Conservation (phyloP, 306 rosid genomes). For the Betula pendula region DNA sequence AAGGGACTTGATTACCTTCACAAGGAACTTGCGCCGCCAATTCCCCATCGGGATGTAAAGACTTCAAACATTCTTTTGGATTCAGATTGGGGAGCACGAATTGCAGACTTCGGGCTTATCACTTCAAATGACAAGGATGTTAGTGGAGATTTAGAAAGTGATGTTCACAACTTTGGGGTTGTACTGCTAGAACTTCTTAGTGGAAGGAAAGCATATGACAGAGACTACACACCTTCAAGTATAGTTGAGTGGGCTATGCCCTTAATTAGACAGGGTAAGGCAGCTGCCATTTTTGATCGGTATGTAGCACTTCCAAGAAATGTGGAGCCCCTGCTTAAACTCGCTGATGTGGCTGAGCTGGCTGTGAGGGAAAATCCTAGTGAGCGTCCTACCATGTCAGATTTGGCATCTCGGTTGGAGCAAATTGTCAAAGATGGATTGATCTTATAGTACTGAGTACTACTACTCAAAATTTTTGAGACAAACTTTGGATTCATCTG, state of each 20-base stretch:
- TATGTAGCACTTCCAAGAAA: conserved; percentile 66
- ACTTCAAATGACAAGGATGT: conserved; percentile 55
- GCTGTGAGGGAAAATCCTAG: conserved; percentile 56
- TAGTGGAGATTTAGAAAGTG: conserved; percentile 47
- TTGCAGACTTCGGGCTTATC: conserved; percentile 76
- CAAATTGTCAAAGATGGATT: conserved; percentile 81
- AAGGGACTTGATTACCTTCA: conserved; percentile 86
- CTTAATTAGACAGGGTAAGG: conserved; percentile 70
- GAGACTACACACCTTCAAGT: conserved; percentile 59
- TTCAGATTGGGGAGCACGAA: conserved; percentile 76
- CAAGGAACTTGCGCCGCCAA: conserved; percentile 71
- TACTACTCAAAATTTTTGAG: conserved; percentile 28
- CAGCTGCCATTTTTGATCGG: conserved; percentile 68
- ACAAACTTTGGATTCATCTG: not conserved
- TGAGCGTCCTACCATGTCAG: conserved; percentile 67
- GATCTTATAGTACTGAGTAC: conserved; percentile 58
- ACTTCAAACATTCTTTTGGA: conserved; percentile 83
- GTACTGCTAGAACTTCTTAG: conserved; percentile 81
- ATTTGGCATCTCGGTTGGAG: conserved; percentile 76
- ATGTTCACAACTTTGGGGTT: conserved; percentile 71
- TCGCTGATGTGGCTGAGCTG: conserved; percentile 73
- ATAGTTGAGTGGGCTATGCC: conserved; percentile 88
- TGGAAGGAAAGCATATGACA: conserved; percentile 82
- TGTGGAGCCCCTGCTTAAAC: conserved; percentile 83
- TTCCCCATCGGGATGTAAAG: conserved; percentile 70